Evolutionary conservation across 176 grass and related monocot species (phyloP).

Genomic region (Zea luxurians): DNA sequence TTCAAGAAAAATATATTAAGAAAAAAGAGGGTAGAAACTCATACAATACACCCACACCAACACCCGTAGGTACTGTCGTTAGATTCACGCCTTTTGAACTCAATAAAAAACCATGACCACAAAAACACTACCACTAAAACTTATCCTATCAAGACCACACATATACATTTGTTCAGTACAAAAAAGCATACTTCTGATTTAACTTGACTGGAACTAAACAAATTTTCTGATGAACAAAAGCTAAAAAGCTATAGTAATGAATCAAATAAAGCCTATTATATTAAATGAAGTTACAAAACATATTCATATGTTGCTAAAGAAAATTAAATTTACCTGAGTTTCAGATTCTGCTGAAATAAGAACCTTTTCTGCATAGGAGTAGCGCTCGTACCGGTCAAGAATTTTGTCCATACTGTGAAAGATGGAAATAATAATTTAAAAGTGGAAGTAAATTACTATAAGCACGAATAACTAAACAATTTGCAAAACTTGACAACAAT

Average conservation of each 20-base stretch:
- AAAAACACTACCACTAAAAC: neutral
- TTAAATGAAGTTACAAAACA: neutral
- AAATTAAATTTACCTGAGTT: constrained; percentile 51
- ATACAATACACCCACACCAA: neutral
- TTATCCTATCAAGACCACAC: neutral
- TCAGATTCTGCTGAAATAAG: constrained; percentile 59
- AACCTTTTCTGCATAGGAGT: constrained; percentile 67
- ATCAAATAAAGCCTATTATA: neutral
- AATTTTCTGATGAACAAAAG: neutral
- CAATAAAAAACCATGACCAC: neutral
- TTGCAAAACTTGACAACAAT: neutral
- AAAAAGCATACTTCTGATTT: neutral
- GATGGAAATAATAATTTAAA: neutral
- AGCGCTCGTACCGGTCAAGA: constrained; percentile 78
- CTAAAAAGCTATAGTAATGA: neutral
- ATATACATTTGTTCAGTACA: neutral
- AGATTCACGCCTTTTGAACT: neutral
- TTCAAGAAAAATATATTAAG: too few relatives aligned
- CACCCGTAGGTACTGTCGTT: neutral
- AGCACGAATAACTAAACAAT: neutral
- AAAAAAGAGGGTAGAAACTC: neutral
- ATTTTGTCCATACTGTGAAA: constrained; percentile 86
- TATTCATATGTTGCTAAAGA: neutral
- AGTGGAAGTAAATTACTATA: constrained; percentile 13
- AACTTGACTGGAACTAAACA: neutral